phyloP scores from a whole-genome alignment of 352 stramenopile genomes.

The Phytophthora litchii region DNA sequence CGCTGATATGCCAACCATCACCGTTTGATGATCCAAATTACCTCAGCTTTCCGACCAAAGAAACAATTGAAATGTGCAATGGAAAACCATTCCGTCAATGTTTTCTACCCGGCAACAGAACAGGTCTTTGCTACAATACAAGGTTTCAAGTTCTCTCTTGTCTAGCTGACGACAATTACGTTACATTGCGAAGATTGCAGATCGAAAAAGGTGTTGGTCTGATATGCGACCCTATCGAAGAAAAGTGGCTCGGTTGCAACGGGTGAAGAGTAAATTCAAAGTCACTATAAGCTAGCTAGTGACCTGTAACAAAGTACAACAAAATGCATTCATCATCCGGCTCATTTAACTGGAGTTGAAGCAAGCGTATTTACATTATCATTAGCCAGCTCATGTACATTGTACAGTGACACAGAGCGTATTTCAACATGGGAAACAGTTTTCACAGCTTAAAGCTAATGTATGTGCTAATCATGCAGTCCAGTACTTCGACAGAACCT shows the following conservation, averaged over 20 bases:
- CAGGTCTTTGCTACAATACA: conserved; percentile 29
- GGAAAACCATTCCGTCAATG: conserved; percentile 26
- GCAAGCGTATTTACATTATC: too few relatives aligned
- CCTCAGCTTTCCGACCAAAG: conserved; percentile 10
- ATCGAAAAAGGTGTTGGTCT: conserved; percentile 31
- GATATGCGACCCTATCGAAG: conserved; percentile 31
- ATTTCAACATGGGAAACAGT: too few relatives aligned
- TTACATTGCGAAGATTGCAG: conserved; percentile 27
- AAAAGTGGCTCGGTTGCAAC: conserved; percentile 44
- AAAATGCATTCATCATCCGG: too few relatives aligned
- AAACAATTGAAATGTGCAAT: conserved; percentile 25
- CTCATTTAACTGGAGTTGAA: too few relatives aligned
- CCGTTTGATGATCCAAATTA: conserved; percentile 12
- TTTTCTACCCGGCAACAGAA: conserved; percentile 20
- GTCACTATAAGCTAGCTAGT: too few relatives aligned
- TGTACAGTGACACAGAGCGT: too few relatives aligned
- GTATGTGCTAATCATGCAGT: too few relatives aligned
- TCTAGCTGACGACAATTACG: conserved; percentile 23
- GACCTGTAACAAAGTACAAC: too few relatives aligned
- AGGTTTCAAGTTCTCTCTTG: conserved; percentile 37
- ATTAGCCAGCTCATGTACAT: too few relatives aligned
- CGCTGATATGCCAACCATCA: conserved; percentile 15
- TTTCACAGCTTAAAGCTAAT: too few relatives aligned
- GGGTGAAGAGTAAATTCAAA: background rate
- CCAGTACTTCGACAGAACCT: too few relatives aligned